These are phyloP conservation scores for Ceratocystis smalleyi DNA, from an alignment of 2,329 filamentous ascomycete species.

Conservation along the genomic window DNA sequence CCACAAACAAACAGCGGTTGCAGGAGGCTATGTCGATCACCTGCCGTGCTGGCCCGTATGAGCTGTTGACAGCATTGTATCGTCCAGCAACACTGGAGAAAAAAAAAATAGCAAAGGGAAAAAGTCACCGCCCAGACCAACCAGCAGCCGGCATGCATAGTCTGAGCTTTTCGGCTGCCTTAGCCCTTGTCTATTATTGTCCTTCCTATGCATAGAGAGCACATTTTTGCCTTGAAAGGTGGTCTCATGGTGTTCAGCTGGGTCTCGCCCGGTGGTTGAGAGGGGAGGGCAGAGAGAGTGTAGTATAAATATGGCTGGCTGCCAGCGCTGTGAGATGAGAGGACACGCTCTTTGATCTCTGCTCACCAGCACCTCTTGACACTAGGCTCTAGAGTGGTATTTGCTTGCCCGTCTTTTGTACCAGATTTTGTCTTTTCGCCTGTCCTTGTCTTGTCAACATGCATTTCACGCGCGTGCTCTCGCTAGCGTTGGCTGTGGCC, in stretches of 20 bases:
- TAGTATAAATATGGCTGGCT: slow-evolving; percentile 1
- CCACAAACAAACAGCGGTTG: background rate
- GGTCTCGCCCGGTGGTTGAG: background rate
- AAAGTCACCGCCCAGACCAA: background rate
- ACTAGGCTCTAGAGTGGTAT: background rate
- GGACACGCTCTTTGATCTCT: background rate
- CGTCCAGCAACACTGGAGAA: too few relatives aligned
- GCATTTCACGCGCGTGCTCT: background rate
- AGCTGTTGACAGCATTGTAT: background rate
- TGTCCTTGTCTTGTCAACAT: background rate
- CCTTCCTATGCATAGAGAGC: background rate
- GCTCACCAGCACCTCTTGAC: background rate
- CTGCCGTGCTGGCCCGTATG: background rate
- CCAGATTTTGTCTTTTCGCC: background rate
- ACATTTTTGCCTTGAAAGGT: background rate
- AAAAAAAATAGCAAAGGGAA: too few relatives aligned
- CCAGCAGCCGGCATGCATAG: background rate
- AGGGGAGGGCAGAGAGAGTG: background rate
- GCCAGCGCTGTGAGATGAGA: background rate
- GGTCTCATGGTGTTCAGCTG: background rate
- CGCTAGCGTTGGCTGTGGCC: background rate
- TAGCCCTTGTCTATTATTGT: background rate
- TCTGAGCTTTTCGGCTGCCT: background rate
- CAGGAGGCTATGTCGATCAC: background rate
- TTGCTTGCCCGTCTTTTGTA: background rate